Conservation (phyloP, 2,329 filamentous ascomycete genomes). For the Escovopsis sp. region DNA sequence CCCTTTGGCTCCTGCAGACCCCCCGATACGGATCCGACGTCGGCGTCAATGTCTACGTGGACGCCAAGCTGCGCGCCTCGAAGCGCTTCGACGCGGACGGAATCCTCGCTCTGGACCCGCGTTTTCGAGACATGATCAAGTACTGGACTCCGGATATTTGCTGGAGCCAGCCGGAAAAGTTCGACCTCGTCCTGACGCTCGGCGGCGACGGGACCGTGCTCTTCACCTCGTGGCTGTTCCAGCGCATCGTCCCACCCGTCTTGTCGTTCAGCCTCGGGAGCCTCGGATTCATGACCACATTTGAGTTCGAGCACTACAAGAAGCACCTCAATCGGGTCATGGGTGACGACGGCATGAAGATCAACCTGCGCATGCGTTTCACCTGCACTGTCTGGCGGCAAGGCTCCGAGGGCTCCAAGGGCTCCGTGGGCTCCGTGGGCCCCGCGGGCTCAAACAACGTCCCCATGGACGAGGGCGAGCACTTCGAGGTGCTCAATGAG, state of each 20-base stretch:
- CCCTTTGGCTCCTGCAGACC: conserved; percentile 76
- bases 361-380: conserved; percentile 96
- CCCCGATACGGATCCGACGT: conserved; percentile 78
- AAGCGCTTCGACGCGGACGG: conserved; percentile 71
- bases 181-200: conserved; percentile 82
- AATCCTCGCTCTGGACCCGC: conserved; percentile 57
- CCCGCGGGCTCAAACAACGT: conserved; percentile 10
- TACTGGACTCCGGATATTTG: conserved; percentile 97
- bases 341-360: conserved; percentile 90
- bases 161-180: conserved; percentile 85
- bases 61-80: conserved; percentile 78
- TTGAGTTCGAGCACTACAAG: conserved; percentile 79
- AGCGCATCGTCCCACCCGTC: conserved; percentile 72
- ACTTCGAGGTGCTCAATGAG: conserved; percentile 96
- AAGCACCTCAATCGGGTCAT: conserved; percentile 77
- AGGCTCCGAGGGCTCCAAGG: conserved; percentile 27
- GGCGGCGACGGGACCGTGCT: conserved; percentile 79
- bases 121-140: conserved; percentile 70
- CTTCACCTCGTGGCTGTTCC: conserved; percentile 86
- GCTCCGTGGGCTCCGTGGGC: conserved; percentile 74
- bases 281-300: conserved; percentile 77
- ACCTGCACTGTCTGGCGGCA: conserved; percentile 91
- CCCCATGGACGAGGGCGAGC: conserved; percentile 72
- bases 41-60: conserved; percentile 97
- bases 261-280: conserved; percentile 74